Percentiles rank a stretch among this genome's conserved stretches.
Conservation (phyloP, 2,329 filamentous ascomycete genomes). For the Colletotrichum incanum region DNA sequence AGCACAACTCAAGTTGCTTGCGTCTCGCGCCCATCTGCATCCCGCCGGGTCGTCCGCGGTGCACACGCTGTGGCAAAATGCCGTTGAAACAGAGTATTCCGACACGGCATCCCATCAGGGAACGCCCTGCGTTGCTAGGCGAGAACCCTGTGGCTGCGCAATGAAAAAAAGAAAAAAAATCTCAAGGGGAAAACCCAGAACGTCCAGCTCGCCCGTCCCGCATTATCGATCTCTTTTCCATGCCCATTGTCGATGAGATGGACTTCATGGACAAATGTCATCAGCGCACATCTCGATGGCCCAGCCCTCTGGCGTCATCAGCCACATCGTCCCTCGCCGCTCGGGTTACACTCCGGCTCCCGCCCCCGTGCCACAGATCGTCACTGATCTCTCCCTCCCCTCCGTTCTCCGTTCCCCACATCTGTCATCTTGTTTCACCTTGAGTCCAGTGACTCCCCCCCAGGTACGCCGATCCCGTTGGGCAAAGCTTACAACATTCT, state of each 20-base stretch:
- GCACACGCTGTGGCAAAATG: slow-evolving; percentile 3
- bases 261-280: background rate
- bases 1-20: background rate
- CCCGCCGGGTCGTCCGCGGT: background rate
- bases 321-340: slow-evolving; percentile 25
- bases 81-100: slow-evolving; percentile 14
- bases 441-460: slow-evolving; percentile 18
- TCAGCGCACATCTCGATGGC: slow-evolving; percentile 3
- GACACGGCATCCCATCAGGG: slow-evolving; percentile 2
- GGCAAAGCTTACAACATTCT: slow-evolving; percentile 3
- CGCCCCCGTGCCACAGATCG: slow-evolving; percentile 34
- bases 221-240: background rate
- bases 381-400: background rate
- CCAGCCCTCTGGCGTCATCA: slow-evolving; percentile 34
- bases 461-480: slow-evolving; percentile 19
- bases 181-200: slow-evolving; percentile 9
- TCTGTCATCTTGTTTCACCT: slow-evolving; percentile 42
- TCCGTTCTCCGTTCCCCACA: slow-evolving; percentile 19
- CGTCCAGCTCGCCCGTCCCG: background rate
- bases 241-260: background rate
- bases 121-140: slow-evolving; percentile 2
- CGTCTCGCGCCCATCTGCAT: too few species aligned
- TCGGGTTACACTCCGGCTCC: background rate
- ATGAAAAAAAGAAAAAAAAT: background rate
- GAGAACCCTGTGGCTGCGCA: background rate